These are phyloP conservation scores for Phlebopus sp. DNA, from an alignment of 1,284 basidiomycete genomes.

Conservation along the genomic window DNA sequence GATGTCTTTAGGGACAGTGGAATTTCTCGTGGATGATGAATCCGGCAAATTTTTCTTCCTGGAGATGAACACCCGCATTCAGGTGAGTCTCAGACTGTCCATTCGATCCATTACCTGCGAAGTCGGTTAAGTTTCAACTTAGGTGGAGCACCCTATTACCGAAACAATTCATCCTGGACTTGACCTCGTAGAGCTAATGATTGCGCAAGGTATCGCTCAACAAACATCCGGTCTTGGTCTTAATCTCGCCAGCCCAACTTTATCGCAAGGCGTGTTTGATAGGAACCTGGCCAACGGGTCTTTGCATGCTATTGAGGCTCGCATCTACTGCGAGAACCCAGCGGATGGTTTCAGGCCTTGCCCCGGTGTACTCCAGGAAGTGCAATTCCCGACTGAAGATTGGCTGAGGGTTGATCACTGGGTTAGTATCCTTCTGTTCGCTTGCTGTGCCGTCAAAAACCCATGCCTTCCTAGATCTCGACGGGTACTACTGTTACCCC, in stretches of 20 bases:
- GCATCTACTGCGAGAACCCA: constrained; percentile 69
- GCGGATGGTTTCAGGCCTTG: constrained; percentile 56
- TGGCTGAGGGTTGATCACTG: constrained; percentile 59
- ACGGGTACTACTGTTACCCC: constrained; percentile 53
- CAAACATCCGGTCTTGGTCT: constrained; percentile 18
- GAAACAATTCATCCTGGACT: constrained; percentile 56
- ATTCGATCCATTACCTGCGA: background rate
- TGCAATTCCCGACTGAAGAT: constrained; percentile 40
- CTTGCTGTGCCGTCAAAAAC: background rate
- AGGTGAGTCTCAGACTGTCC: constrained; percentile 35
- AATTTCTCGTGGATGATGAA: constrained; percentile 62
- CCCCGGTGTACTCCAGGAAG: constrained; percentile 60
- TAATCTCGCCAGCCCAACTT: constrained; percentile 10
- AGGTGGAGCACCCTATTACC: constrained; percentile 72
- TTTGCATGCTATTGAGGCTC: constrained; percentile 57
- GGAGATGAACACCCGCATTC: constrained; percentile 74
- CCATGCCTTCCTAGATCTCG: constrained; percentile 36
- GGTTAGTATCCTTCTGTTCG: constrained; percentile 31
- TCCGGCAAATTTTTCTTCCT: constrained; percentile 64
- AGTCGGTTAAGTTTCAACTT: background rate
- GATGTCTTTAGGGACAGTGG: constrained; percentile 54
- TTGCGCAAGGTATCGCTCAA: constrained; percentile 48
- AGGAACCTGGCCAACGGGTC: constrained; percentile 15
- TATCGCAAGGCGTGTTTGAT: constrained; percentile 25
- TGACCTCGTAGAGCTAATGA: constrained; percentile 69